Evolutionary conservation across 2,329 filamentous ascomycete genomes (phyloP).

Genomic region (Zalaria obscura): DNA sequence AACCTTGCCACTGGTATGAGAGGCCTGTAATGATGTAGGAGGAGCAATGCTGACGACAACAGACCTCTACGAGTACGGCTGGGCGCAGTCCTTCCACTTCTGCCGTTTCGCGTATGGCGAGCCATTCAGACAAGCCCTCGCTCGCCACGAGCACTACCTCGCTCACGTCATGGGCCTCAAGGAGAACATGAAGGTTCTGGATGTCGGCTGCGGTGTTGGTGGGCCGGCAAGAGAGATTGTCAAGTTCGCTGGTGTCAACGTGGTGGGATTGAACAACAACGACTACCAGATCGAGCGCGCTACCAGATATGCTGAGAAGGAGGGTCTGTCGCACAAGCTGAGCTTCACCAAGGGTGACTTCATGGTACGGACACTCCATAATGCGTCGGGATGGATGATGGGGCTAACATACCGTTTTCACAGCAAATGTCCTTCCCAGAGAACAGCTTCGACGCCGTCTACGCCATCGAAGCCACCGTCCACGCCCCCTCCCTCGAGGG

Average conservation of each 20-base stretch:
- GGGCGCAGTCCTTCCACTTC: constrained; percentile 95
- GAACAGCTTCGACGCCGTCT: constrained; percentile 85
- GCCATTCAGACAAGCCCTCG: constrained; percentile 79
- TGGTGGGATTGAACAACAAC: constrained; percentile 95
- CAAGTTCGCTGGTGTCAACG: constrained; percentile 82
- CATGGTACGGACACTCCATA: constrained; percentile 43
- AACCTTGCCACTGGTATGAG: constrained; percentile 16
- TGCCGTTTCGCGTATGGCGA: constrained; percentile 83
- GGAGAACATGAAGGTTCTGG: constrained; percentile 77
- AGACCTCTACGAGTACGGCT: constrained; percentile 92
- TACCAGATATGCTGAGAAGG: constrained; percentile 68
- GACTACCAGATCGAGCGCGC: constrained; percentile 97
- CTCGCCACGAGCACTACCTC: constrained; percentile 95
- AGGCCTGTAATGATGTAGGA: background rate
- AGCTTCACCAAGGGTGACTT: constrained; percentile 91
- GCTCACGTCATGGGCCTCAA: constrained; percentile 77
- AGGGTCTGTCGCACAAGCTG: constrained; percentile 66
- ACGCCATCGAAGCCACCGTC: constrained; percentile 93
- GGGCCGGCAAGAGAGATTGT: constrained; percentile 91
- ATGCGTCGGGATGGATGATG: background rate
- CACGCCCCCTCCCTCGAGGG: constrained; percentile 84
- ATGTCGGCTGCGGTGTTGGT: constrained; percentile 94
- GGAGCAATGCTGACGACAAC: constrained; percentile 42
- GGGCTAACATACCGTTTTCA: constrained; percentile 3
- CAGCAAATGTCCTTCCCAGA: constrained; percentile 90